These are phyloP conservation scores for Takakia lepidozioides DNA, from an alignment of 225 moss, liverwort and hornwort genomes.

Conservation along the genomic window DNA sequence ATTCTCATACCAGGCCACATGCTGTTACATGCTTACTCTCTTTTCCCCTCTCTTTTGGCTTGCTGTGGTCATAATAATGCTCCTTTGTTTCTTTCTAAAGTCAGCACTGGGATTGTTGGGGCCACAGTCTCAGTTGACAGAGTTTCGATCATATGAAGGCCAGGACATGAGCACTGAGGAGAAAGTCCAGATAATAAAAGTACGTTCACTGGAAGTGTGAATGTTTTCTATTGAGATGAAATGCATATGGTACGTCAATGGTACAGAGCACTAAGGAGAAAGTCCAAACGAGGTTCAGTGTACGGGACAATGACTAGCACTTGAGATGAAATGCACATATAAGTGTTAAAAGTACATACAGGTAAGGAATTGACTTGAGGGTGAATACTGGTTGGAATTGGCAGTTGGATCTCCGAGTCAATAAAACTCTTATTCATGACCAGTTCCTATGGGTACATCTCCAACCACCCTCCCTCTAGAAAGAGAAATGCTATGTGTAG, in stretches of 20 bases:
- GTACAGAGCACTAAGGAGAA: too few relatives aligned
- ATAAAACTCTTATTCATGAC: conserved; percentile 50
- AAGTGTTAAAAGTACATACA: not conserved
- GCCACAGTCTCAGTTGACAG: conserved; percentile 36
- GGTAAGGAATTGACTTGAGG: not conserved
- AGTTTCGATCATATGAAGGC: conserved; percentile 41
- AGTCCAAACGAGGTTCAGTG: too few relatives aligned
- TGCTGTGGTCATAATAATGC: not conserved
- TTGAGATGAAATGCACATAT: not conserved
- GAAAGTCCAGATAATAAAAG: conserved; percentile 43
- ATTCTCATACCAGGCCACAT: too few relatives aligned
- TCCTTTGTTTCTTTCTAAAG: not conserved
- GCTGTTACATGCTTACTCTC: too few relatives aligned
- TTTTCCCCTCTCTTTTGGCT: too few relatives aligned
- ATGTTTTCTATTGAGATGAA: too few relatives aligned
- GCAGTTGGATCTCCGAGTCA: conserved; percentile 51
- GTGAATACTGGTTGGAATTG: conserved; percentile 2
- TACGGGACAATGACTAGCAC: too few relatives aligned
- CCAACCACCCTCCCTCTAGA: too few relatives aligned
- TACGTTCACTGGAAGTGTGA: conserved; percentile 3
- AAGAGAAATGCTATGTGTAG: too few relatives aligned
- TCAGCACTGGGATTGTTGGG: not conserved
- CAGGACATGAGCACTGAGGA: conserved; percentile 51
- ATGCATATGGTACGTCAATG: too few relatives aligned
- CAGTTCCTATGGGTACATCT: conserved; percentile 48